phyloP scores from a whole-genome alignment of 2,329 filamentous ascomycete species.

The Calonectria hawksworthii region DNA sequence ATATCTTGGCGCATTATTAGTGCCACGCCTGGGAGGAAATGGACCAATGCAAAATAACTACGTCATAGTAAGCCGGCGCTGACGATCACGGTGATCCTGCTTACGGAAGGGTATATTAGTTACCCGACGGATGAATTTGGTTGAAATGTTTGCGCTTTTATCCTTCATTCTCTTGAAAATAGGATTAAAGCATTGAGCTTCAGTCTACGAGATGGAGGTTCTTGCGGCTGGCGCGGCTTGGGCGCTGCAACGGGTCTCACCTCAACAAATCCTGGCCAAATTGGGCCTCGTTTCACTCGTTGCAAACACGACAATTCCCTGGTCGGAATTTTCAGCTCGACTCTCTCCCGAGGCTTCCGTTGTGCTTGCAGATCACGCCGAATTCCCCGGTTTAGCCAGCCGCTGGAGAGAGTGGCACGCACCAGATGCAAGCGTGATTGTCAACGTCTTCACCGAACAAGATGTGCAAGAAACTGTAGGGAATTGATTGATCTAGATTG shows the following conservation, averaged over 20 bases:
- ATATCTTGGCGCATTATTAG: too few relatives aligned
- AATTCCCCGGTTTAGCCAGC: background rate
- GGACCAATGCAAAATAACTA: background rate
- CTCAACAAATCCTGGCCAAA: constrained; percentile 16
- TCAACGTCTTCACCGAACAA: constrained; percentile 18
- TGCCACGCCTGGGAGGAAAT: background rate
- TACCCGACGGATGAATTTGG: background rate
- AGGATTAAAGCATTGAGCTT: background rate
- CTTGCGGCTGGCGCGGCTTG: constrained; percentile 30
- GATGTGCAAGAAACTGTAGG: constrained; percentile 38
- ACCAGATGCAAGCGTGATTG: constrained; percentile 20
- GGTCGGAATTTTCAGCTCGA: constrained; percentile 23
- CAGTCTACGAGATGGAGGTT: constrained; percentile 22
- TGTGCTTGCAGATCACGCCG: background rate
- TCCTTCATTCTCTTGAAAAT: background rate
- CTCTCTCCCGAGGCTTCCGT: constrained; percentile 30
- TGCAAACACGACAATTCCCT: background rate
- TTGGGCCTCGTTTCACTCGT: constrained; percentile 26
- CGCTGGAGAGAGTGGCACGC: constrained; percentile 39
- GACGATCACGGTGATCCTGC: background rate
- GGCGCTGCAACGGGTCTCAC: constrained; percentile 5
- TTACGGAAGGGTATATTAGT: background rate
- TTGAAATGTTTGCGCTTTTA: background rate
- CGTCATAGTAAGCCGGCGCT: background rate
- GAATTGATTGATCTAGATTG: too few relatives aligned